A percentile compares a stretch with the other conserved stretches of the same genome.
phyloP scores from a whole-genome alignment of 495 filamentous ascomycete genomes.

The Thozetella sp. region DNA sequence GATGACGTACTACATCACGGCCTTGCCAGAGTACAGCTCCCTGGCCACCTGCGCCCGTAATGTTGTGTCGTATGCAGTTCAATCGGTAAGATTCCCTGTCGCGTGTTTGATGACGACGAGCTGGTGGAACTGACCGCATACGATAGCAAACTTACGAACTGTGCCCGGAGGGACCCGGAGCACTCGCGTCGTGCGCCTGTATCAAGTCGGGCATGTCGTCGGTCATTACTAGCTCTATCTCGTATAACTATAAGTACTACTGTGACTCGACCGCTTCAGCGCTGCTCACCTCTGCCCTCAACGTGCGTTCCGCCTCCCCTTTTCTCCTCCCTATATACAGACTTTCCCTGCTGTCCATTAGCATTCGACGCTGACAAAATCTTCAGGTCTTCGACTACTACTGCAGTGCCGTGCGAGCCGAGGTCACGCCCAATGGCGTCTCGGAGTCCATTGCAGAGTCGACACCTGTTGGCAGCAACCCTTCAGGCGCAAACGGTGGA shows the following conservation, averaged over 20 bases:
- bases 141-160: slow-evolving; percentile 32
- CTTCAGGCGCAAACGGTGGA: slow-evolving; percentile 12
- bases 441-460: slow-evolving; percentile 30
- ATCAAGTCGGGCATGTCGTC: slow-evolving; percentile 43
- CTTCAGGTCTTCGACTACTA: slow-evolving; percentile 44
- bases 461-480: slow-evolving; percentile 9
- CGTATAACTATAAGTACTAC: slow-evolving; percentile 33
- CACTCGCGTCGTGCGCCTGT: slow-evolving; percentile 50
- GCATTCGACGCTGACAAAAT: too few relatives aligned
- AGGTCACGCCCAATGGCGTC: slow-evolving; percentile 34
- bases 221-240: slow-evolving; percentile 32
- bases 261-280: slow-evolving; percentile 45
- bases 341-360: too few relatives aligned
- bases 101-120: not conserved
- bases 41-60: slow-evolving; percentile 42
- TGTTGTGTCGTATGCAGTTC: slow-evolving; percentile 40
- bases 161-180: slow-evolving; percentile 42
- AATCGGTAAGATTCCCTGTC: slow-evolving; percentile 24
- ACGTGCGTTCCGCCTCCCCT: not conserved
- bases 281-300: slow-evolving; percentile 44
- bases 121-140: slow-evolving; percentile 5
- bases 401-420: slow-evolving; percentile 44
- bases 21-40: slow-evolving; percentile 39
- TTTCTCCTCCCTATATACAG: not conserved
- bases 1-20: slow-evolving; percentile 54